Evolutionary conservation across 23 red algal species (phyloP), one percentile per base, ranked within the genome.

Genomic region (Agarophyton chilense): DNA sequence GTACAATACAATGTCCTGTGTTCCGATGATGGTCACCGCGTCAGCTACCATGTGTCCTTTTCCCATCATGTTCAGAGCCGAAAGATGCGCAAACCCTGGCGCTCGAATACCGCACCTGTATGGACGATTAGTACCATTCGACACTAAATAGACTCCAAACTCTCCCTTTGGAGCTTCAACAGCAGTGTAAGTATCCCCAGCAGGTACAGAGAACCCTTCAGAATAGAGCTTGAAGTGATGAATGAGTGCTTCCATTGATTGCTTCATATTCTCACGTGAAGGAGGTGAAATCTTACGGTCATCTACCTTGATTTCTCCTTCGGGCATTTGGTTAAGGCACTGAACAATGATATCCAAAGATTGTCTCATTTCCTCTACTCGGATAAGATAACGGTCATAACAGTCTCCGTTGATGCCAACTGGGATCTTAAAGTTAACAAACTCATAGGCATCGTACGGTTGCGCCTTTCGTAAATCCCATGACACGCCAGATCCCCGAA

Each of bases 91-190:
- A 92, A 99, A 99, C 42, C 97, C 97, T 52, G 97, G 97, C 13
- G 97, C 93, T 62, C 94, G 77, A 47, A 99, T 99, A 62, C 89
- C 89, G 35, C 93, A 95, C 35, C 97, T 88, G 88, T 99, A 99
- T 28, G 97, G 97, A 49, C 93, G 90, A 76, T 99, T 99, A 56
- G 93, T 96, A 10, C 97, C 97, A 90, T 99, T 93, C 29, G 97
- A 90, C 26, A 99, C 93, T 21, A 99, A 52, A 47, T 83, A 94
- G 5, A 99, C 93, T 44, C 97, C 93, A 80, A 95, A 95, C 80
- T 99, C 97, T 53, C 97, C 97, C 83, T 99, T 99, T n/a, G 97
- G 97, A 39, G 97, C 97, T 76, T 99, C 97, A 12, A 99, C 93
- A 4, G 97, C 94, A 36, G 87, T 90, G 63, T 96, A 99, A 13